These are phyloP conservation scores for Colletotrichum tropicicola DNA, from an alignment of 2,329 filamentous ascomycete species.

Conservation along the genomic window DNA sequence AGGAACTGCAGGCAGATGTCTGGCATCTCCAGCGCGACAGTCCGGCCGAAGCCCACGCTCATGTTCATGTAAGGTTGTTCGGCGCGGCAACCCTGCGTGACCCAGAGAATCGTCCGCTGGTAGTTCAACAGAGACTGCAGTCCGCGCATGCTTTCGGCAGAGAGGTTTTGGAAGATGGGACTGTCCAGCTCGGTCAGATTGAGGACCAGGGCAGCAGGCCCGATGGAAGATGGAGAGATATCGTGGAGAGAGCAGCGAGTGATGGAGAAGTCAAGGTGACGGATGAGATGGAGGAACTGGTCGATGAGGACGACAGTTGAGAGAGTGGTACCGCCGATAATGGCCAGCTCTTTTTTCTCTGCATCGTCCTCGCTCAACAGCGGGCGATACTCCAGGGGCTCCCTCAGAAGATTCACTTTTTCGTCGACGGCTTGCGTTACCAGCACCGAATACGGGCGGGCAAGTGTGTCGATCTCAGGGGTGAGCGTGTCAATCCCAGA, in stretches of 20 bases:
- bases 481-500: conserved; percentile 7
- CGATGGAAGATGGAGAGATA: too few species aligned
- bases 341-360: not conserved
- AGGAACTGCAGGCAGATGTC: conserved; percentile 21
- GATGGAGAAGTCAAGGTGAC: conserved; percentile 19
- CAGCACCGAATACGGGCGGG: conserved; percentile 31
- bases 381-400: not conserved
- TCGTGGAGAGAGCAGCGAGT: too few species aligned
- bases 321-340: too few species aligned
- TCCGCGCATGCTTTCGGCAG: too few species aligned
- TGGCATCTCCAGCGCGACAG: conserved; percentile 9
- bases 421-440: conserved; percentile 31
- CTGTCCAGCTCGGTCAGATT: too few species aligned
- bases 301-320: too few species aligned
- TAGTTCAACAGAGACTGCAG: too few species aligned
- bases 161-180: conserved; percentile 32
- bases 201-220: too few species aligned
- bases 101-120: too few species aligned
- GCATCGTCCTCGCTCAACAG: too few species aligned
- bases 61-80: conserved; percentile 31
- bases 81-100: conserved; percentile 26
- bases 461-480: not conserved
- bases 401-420: not conserved
- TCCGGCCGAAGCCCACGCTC: conserved; percentile 14
- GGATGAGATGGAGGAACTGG: not conserved